Evolutionary conservation across 129 eudicot genomes (phyloP).

Genomic region (Deinandra increscens): DNA sequence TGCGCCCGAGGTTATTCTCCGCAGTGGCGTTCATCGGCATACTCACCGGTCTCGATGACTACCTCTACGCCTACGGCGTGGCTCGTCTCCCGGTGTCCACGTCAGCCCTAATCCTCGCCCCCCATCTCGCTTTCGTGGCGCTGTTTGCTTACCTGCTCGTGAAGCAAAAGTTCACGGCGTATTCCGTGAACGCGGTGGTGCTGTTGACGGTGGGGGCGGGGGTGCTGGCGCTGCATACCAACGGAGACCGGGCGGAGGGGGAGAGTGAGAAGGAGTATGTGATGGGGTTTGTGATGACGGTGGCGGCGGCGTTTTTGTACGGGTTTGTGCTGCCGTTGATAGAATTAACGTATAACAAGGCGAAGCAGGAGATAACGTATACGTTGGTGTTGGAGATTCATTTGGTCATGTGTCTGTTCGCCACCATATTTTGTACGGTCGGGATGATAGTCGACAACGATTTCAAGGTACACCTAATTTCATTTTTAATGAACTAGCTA

Average conservation of each 20-base stretch:
- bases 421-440: slow-evolving; percentile 38
- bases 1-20: slow-evolving; percentile 27
- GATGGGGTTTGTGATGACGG: slow-evolving; percentile 44
- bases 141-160: slow-evolving; percentile 39
- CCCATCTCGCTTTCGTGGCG: slow-evolving; percentile 49
- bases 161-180: slow-evolving; percentile 46
- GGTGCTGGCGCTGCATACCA: slow-evolving; percentile 40
- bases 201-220: slow-evolving; percentile 42
- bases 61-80: slow-evolving; percentile 36
- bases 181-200: slow-evolving; percentile 42
- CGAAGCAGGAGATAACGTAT: slow-evolving; percentile 35
- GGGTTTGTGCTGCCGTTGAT: slow-evolving; percentile 43
- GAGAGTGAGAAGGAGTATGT: slow-evolving; percentile 39
- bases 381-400: slow-evolving; percentile 55
- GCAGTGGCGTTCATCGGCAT: slow-evolving; percentile 28
- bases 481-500: too few relatives aligned
- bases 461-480: slow-evolving; percentile 39
- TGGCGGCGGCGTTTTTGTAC: slow-evolving; percentile 37
- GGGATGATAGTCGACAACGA: slow-evolving; percentile 42
- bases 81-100: slow-evolving; percentile 46
- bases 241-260: slow-evolving; percentile 47
- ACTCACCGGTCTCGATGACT: slow-evolving; percentile 37
- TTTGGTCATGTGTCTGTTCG: slow-evolving; percentile 39
- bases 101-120: slow-evolving; percentile 29
- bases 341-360: slow-evolving; percentile 40